Evolutionary conservation across 2,329 filamentous ascomycete genomes (phyloP).

Genomic region (Alternaria metachromatica): DNA sequence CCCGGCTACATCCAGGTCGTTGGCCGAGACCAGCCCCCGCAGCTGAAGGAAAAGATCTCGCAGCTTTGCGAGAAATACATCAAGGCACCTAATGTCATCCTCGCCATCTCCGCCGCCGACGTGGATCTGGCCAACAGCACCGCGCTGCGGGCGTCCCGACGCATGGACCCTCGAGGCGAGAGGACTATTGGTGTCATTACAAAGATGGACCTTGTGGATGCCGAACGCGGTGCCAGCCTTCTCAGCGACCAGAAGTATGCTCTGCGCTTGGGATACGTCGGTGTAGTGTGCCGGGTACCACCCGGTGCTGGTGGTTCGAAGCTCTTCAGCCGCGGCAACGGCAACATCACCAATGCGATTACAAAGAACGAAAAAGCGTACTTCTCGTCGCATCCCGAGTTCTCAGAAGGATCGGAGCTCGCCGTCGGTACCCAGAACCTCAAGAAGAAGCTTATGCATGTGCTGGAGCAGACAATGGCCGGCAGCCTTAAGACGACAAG

Average conservation of each 20-base stretch:
- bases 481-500: slow-evolving; percentile 86
- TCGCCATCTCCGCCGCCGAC: slow-evolving; percentile 96
- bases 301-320: slow-evolving; percentile 63
- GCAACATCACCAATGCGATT: slow-evolving; percentile 81
- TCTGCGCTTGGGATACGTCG: slow-evolving; percentile 92
- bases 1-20: slow-evolving; percentile 98
- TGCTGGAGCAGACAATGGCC: slow-evolving; percentile 97
- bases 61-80: slow-evolving; percentile 99
- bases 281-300: slow-evolving; percentile 87
- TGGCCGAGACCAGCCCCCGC: slow-evolving; percentile 84
- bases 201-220: slow-evolving; percentile 97
- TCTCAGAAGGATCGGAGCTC: slow-evolving; percentile 74
- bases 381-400: slow-evolving; percentile 87
- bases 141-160: slow-evolving; percentile 83
- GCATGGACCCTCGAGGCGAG: slow-evolving; percentile 93
- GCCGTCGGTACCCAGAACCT: slow-evolving; percentile 84
- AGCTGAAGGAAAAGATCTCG: slow-evolving; percentile 93
- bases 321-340: slow-evolving; percentile 82
- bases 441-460: slow-evolving; percentile 95
- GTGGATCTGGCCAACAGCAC: slow-evolving; percentile 97
- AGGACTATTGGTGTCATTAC: slow-evolving; percentile 98
- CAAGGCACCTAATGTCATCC: slow-evolving; percentile 90
- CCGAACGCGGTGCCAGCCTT: slow-evolving; percentile 77
- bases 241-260: slow-evolving; percentile 92
- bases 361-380: slow-evolving; percentile 86